Base-by-base conservation (phyloP, 371 early-diverging fungal genomes). In the Mucor piriformis region DNA sequence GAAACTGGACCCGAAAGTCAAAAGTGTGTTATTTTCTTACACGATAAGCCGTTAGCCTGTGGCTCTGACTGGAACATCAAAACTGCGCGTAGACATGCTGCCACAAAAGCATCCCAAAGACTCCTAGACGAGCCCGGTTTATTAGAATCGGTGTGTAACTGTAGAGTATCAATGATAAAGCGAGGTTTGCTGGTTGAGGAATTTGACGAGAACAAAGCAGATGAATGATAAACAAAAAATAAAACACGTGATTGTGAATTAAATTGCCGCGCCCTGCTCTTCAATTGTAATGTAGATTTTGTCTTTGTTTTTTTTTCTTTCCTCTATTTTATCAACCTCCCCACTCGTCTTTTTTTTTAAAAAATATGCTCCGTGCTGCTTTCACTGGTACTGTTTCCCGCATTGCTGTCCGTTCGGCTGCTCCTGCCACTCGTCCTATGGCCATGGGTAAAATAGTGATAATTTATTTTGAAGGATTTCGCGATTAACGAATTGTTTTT, bases 291-390 rank as follows among this genome's bases (percentile, higher is more conserved):
- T 46, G 20, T 29, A n/a, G 12, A 20, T 27, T 48, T 54, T 38
- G 21, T 5, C 16, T 59, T 57, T 61, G 50, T 66, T 57, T 56
- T 54, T 58, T 58, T 63, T 23, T 54, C 27, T 37, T 59, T 37
- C 57, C 61, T 59, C 61, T 52, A 55, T 37, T 61, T 44, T 51
- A 64, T 53, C 35, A 69, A 54, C 59, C 65, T 74, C 73, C 64
- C 69, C 69, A 74, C 70, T 72, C 73, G 50, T 42, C 52, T 54
- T 44, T 44, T 55, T 64, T 53, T 51, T 46, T 43, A 61, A 32
- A 70, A 74, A 69, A 66, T 27, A 76, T 80, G 77, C 77, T 80
- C 67, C 79, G 79, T 64, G 67, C 75, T 67, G 69, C 79, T 72
- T 46, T 79, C 46, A 70, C 79, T 67, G 69, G 72, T 67, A 64